Evolutionary conservation across 1,284 basidiomycete species (phyloP).

Genomic region (Naganishia sp.): DNA sequence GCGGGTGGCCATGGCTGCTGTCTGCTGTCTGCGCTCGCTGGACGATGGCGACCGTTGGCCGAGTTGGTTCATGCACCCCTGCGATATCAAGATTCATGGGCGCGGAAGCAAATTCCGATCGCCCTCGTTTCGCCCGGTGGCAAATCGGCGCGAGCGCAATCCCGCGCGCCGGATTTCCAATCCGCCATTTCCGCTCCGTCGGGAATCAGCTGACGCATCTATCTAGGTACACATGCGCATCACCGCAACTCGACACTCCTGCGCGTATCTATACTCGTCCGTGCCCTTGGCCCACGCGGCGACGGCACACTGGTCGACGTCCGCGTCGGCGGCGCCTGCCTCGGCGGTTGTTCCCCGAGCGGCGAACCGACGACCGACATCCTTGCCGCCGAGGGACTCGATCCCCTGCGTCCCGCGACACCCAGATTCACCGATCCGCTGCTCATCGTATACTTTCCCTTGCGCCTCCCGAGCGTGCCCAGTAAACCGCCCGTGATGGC

Average conservation of each 20-base stretch:
- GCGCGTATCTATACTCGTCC: constrained; percentile 9
- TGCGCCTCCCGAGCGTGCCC: constrained; percentile 7
- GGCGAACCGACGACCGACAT: background rate
- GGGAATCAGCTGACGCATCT: background rate
- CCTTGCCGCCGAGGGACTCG: background rate
- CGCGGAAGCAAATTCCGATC: constrained; percentile 1
- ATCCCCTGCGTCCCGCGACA: background rate
- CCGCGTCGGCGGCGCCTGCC: background rate
- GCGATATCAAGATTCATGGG: background rate
- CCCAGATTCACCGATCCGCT: background rate
- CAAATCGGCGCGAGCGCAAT: background rate
- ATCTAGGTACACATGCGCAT: background rate
- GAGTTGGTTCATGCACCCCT: too few relatives aligned
- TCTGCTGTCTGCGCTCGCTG: background rate
- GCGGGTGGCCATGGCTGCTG: background rate
- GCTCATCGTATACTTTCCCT: background rate
- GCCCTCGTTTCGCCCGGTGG: background rate
- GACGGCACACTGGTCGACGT: constrained; percentile 4
- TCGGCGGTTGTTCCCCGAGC: background rate
- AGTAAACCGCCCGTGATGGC: background rate
- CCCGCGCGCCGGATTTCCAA: background rate
- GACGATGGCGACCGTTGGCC: too few relatives aligned
- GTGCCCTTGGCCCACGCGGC: constrained; percentile 4
- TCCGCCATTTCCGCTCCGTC: background rate
- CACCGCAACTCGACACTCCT: constrained; percentile 3